Conservation (phyloP, 2,329 filamentous ascomycete species). For the Penicillium olsonii region DNA sequence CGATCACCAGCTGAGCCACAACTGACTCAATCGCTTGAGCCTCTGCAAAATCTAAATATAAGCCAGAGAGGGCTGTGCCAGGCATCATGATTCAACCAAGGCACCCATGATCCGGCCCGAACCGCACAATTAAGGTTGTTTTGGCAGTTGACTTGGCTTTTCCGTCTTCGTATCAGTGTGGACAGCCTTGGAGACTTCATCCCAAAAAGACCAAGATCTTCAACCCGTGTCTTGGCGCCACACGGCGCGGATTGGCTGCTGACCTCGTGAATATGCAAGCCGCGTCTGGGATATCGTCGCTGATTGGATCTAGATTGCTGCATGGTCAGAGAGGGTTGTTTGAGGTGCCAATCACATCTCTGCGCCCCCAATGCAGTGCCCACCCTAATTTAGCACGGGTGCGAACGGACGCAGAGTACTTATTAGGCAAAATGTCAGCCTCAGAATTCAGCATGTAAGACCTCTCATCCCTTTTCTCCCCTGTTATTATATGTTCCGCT, state of each 20-base stretch:
- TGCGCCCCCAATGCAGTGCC: background rate
- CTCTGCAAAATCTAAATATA: background rate
- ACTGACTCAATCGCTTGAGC: background rate
- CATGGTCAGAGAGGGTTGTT: conserved; percentile 1
- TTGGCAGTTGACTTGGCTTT: background rate
- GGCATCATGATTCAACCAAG: no score
- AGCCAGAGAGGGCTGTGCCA: no score
- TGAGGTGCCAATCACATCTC: background rate
- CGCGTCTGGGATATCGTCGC: background rate
- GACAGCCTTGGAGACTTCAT: no score
- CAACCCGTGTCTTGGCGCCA: conserved; percentile 2
- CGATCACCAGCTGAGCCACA: background rate
- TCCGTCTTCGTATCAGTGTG: no score
- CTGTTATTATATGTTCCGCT: no score
- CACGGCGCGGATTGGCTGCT: background rate
- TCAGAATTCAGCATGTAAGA: background rate
- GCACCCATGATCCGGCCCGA: background rate
- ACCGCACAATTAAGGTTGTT: background rate
- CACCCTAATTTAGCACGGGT: background rate
- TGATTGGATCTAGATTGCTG: background rate
- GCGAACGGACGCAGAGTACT: no score
- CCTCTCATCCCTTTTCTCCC: background rate
- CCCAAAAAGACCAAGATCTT: background rate
- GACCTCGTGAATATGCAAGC: conserved; percentile 3
- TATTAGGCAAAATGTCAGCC: background rate